Evolutionary conservation across 768 basidiomycete genomes (phyloP), one percentile per base, ranked within the genome.

Genomic region (Macrolepiota fuliginosa): DNA sequence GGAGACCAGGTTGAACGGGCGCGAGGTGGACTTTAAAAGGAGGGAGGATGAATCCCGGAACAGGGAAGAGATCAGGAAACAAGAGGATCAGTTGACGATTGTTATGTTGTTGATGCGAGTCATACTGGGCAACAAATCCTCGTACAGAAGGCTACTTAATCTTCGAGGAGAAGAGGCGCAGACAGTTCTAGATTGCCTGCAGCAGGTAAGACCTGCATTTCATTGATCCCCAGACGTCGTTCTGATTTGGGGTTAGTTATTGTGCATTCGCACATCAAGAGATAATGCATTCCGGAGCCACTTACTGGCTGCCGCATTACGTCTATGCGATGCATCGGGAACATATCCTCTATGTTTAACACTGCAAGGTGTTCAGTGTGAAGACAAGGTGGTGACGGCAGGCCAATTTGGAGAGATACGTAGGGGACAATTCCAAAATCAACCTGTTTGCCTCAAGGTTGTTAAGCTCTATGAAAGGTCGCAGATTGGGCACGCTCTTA

Each of bases 391-490:
- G 1, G 54, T 65, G 2, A 58, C 70, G 0, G 54, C 64, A 13
- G 74, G 74, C 4, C 56, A 65, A n/a, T 75, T 72, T 58, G 68
- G 71, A 11, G 74, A 75, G 10, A 68, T 75, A 13, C 72, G 70
- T 66, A 71, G 56, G 57, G 71, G 70, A 2, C 3, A 39, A 15
- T 65, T 67, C 45, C 55, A 62, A 2, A 68, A 63, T 4, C 63
- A 64, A 27, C 24, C 47, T 6, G 68, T 74, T 0, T 72, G 69
- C 45, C 36, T 72, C 42, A 74, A 74, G 56, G 59, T 71, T 4
- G 54, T 71, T 13, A 69, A 62, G 52, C 56, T 70, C 36, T 73
- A 71, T 29, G 59, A 67, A 62, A 62, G 25, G 19, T 69, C 68
- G 3, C 62, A 67, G 37, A 58, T 54, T 40, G 54, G 61, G 17